Conservation (phyloP, 768 basidiomycete genomes). For the Podaxis carcinomalis region DNA sequence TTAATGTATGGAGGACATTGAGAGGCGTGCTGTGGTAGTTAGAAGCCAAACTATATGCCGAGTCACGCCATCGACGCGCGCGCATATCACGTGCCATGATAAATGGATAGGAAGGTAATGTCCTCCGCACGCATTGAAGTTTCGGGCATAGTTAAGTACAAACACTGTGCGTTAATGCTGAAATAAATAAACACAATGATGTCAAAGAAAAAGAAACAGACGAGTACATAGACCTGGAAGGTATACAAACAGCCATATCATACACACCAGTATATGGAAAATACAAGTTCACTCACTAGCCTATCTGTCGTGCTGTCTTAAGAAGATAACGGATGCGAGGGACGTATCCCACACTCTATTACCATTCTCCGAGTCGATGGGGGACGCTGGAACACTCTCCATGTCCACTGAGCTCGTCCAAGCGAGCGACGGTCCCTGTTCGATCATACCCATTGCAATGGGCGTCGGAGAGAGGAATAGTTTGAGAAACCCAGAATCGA, state of each 20-base stretch:
- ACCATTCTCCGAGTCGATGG: slow-evolving; percentile 2
- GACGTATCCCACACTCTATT: slow-evolving; percentile 29
- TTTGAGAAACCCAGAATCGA: slow-evolving; percentile 51
- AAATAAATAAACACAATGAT: not conserved
- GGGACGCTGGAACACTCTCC: slow-evolving; percentile 8
- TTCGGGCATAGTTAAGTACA: not conserved
- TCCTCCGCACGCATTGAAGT: no score
- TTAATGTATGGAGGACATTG: not conserved
- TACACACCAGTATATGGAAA: not conserved
- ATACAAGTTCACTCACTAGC: not conserved
- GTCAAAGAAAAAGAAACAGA: not conserved
- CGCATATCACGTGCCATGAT: not conserved
- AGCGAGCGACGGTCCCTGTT: slow-evolving; percentile 31
- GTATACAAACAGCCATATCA: not conserved
- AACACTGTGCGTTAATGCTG: not conserved
- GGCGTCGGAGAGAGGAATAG: slow-evolving; percentile 52
- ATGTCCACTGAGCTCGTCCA: slow-evolving; percentile 11
- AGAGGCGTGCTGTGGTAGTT: not conserved
- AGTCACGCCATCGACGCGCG: not conserved
- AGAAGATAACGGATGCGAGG: slow-evolving; percentile 24
- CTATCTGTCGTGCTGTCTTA: not conserved
- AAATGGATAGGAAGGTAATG: not conserved
- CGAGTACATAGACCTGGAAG: not conserved
- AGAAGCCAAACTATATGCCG: not conserved
- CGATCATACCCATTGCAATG: slow-evolving; percentile 43